A percentile compares a stretch with the other conserved stretches of the same genome.
phyloP scores from a whole-genome alignment of 2,329 filamentous ascomycete genomes.

The Fusarium papillatum region DNA sequence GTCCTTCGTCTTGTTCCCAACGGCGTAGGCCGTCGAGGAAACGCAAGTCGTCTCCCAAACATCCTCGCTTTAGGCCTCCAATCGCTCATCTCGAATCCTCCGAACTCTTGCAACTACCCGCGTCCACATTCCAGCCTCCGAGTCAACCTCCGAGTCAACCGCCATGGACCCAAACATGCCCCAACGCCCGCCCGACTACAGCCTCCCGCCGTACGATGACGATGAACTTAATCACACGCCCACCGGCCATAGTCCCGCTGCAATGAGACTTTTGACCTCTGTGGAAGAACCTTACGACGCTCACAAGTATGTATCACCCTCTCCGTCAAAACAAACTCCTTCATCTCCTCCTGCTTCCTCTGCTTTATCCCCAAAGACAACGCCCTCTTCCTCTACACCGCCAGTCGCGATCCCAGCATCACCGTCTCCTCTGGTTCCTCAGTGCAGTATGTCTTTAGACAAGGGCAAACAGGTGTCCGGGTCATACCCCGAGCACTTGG shows the following conservation, averaged over 20 bases:
- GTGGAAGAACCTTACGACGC: slow-evolving; percentile 68
- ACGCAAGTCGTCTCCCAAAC: slow-evolving; percentile 3
- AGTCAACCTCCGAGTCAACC: slow-evolving; percentile 34
- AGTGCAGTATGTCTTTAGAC: slow-evolving; percentile 27
- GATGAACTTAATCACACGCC: slow-evolving; percentile 61
- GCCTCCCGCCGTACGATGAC: slow-evolving; percentile 68
- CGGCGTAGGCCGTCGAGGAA: slow-evolving; percentile 39
- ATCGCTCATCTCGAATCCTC: slow-evolving; percentile 18
- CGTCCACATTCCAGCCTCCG: slow-evolving; percentile 47
- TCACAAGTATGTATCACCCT: slow-evolving; percentile 67
- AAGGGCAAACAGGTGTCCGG: slow-evolving; percentile 2
- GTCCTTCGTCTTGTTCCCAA: slow-evolving; percentile 12
- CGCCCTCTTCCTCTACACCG: slow-evolving; percentile 21
- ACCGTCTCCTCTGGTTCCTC: slow-evolving; percentile 18
- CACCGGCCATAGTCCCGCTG: slow-evolving; percentile 63
- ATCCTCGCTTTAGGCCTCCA: slow-evolving; percentile 16
- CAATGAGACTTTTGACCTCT: slow-evolving; percentile 73
- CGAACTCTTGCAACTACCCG: slow-evolving; percentile 34
- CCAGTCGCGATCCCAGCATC: slow-evolving; percentile 31
- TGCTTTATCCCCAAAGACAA: slow-evolving; percentile 25
- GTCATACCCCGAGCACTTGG: slow-evolving; percentile 12
- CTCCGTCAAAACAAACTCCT: slow-evolving; percentile 27
- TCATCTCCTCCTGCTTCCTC: slow-evolving; percentile 10
- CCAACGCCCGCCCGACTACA: slow-evolving; percentile 69
- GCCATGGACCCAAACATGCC: slow-evolving; percentile 66